Evolutionary conservation across 495 filamentous ascomycete species (phyloP).

Genomic region (Xylaria longipes): DNA sequence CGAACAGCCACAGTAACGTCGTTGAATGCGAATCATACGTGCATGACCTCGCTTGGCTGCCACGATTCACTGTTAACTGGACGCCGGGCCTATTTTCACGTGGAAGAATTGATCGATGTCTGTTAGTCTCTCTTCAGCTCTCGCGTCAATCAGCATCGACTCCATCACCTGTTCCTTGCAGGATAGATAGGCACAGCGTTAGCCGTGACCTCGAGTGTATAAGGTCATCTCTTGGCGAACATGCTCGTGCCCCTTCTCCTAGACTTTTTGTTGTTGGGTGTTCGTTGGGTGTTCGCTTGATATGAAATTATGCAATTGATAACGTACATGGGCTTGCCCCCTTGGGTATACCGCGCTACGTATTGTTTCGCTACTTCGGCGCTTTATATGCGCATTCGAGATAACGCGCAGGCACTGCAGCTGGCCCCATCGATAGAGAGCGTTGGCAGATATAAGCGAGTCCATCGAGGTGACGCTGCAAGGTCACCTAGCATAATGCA

Average conservation of each 20-base stretch:
- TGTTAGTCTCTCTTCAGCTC: neutral
- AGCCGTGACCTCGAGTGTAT: neutral
- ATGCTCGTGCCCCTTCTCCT: neutral
- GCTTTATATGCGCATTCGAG: neutral
- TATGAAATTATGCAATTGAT: constrained; percentile 5
- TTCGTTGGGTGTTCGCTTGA: neutral
- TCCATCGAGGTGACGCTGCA: constrained; percentile 15
- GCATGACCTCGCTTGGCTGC: constrained; percentile 14
- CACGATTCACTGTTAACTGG: neutral
- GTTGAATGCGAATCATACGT: constrained; percentile 17
- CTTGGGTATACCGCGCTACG: constrained; percentile 6
- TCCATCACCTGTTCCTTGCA: constrained; percentile 12
- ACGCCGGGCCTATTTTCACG: neutral
- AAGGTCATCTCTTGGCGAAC: constrained; percentile 9
- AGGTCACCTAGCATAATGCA: constrained; percentile 17
- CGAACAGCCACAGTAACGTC: constrained; percentile 1
- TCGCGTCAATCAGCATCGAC: neutral
- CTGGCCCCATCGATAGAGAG: neutral
- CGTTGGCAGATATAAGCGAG: constrained; percentile 8
- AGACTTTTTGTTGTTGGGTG: neutral
- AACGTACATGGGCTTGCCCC: constrained; percentile 8
- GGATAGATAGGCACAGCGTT: neutral
- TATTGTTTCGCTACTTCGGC: constrained; percentile 3
- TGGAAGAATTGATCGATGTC: neutral
- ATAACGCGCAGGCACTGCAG: constrained; percentile 16